Conservation (phyloP, 192 early-diverging fungal species). For the Mortierella claussenii region DNA sequence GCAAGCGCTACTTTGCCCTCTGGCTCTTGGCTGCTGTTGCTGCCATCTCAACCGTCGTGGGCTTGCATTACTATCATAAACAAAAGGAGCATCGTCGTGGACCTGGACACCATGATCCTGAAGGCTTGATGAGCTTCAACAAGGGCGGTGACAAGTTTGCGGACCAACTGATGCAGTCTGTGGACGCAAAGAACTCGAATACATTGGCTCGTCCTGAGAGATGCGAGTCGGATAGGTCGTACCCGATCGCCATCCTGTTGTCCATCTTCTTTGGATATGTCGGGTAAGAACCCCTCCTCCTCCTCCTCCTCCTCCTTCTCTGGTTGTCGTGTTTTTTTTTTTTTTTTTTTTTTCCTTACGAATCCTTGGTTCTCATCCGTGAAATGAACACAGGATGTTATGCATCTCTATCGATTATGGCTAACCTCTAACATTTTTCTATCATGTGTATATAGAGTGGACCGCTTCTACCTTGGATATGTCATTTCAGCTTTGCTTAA, state of each 20-base stretch:
- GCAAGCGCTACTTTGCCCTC: conserved; percentile 45
- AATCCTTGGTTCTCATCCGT: too few relatives aligned
- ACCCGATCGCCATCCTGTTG: conserved; percentile 58
- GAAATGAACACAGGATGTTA: background rate
- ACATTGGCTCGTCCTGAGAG: background rate
- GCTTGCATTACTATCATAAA: conserved; percentile 26
- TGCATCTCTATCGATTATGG: background rate
- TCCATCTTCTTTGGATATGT: conserved; percentile 64
- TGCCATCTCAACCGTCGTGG: conserved; percentile 31
- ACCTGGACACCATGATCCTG: background rate
- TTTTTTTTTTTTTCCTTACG: too few relatives aligned
- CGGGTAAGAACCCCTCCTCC: conserved; percentile 51
- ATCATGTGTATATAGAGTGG: conserved; percentile 40
- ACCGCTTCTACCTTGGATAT: conserved; percentile 67
- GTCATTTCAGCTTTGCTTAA: conserved; percentile 58
- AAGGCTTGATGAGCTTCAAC: background rate
- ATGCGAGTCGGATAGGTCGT: conserved; percentile 61
- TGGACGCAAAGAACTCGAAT: background rate
- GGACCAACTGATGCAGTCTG: background rate
- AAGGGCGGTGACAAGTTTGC: background rate
- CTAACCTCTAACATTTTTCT: background rate
- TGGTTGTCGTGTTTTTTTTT: background rate
- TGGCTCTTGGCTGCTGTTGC: conserved; percentile 31
- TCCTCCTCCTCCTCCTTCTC: too few relatives aligned
- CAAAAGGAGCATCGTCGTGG: conserved; percentile 7